These are phyloP conservation scores for Nicotiana benthamiana DNA, from an alignment of 257 asterid genomes.

Conservation along the genomic window DNA sequence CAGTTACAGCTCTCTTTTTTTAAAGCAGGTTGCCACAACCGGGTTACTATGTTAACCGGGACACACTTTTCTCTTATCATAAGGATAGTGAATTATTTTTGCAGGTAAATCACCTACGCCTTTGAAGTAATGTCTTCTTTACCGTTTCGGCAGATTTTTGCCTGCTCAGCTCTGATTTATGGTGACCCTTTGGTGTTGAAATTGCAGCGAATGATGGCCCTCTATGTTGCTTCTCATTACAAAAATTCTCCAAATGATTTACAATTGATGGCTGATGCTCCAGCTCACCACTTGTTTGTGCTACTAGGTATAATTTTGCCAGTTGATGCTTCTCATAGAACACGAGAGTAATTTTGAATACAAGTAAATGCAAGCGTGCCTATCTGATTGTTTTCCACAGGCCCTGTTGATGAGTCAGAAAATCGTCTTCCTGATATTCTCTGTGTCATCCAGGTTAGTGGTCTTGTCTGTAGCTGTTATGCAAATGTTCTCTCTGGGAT, in stretches of 20 bases:
- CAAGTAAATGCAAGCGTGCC: neutral
- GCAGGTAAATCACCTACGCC: constrained; percentile 42
- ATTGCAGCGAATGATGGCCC: constrained; percentile 95
- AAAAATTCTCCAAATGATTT: constrained; percentile 91
- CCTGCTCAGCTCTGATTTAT: neutral
- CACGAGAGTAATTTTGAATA: neutral
- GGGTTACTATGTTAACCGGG: constrained; percentile 80
- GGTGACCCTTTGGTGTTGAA: neutral
- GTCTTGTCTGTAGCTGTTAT: neutral
- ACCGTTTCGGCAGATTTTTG: neutral
- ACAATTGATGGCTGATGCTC: constrained; percentile 98
- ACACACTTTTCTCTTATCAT: constrained; percentile 88
- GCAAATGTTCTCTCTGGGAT: neutral
- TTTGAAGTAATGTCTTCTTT: neutral
- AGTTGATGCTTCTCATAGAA: neutral
- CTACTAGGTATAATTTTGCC: constrained; percentile 54
- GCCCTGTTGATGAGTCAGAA: constrained; percentile 83
- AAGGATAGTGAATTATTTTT: constrained; percentile 80
- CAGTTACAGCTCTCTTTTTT: constrained; percentile 11
- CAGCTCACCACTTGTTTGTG: constrained; percentile 97
- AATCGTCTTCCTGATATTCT: constrained; percentile 90
- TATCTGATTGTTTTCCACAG: constrained; percentile 30
- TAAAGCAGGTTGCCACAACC: constrained; percentile 61
- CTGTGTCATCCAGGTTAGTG: constrained; percentile 79
- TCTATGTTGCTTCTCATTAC: constrained; percentile 94